These are phyloP conservation scores for Paramecium pentaurelia DNA, from an alignment of 73 alveolate species.

Conservation along the genomic window DNA sequence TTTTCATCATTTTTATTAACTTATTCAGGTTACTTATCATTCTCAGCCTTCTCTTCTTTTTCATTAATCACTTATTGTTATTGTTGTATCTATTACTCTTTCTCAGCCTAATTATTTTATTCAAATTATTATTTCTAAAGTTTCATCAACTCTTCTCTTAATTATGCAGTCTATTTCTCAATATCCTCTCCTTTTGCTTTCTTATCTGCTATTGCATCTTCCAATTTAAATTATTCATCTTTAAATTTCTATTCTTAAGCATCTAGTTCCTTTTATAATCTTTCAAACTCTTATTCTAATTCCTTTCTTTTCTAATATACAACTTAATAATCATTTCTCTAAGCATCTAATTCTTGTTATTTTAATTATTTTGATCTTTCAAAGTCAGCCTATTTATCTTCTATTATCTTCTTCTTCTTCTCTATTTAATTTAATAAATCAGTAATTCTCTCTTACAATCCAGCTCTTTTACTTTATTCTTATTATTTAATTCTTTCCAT, in stretches of 20 bases:
- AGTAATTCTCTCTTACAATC: slow-evolving; percentile 71
- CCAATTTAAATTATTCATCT: slow-evolving; percentile 45
- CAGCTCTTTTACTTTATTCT: slow-evolving; percentile 81
- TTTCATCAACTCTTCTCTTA: slow-evolving; percentile 40
- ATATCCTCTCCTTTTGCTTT: slow-evolving; percentile 35
- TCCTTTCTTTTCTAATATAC: slow-evolving; percentile 31
- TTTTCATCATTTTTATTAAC: background rate
- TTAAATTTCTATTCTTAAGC: slow-evolving; percentile 25
- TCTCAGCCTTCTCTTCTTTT: background rate
- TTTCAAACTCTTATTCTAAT: slow-evolving; percentile 33
- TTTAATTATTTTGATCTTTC: slow-evolving; percentile 27
- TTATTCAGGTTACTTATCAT: background rate
- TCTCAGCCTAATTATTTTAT: background rate
- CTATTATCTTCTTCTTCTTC: slow-evolving; percentile 75
- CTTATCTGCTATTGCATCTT: slow-evolving; percentile 39
- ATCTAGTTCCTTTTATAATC: slow-evolving; percentile 12
- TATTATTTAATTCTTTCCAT: slow-evolving; percentile 75
- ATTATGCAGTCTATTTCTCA: slow-evolving; percentile 43
- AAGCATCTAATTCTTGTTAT: background rate
- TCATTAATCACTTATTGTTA: background rate
- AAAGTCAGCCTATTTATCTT: slow-evolving; percentile 58
- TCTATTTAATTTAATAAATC: slow-evolving; percentile 75
- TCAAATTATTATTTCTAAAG: slow-evolving; percentile 34
- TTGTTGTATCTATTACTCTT: background rate
- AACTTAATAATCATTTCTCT: slow-evolving; percentile 29